These are phyloP conservation scores for Citrus inodora DNA, from an alignment of 345 rosid genomes.

Conservation along the genomic window DNA sequence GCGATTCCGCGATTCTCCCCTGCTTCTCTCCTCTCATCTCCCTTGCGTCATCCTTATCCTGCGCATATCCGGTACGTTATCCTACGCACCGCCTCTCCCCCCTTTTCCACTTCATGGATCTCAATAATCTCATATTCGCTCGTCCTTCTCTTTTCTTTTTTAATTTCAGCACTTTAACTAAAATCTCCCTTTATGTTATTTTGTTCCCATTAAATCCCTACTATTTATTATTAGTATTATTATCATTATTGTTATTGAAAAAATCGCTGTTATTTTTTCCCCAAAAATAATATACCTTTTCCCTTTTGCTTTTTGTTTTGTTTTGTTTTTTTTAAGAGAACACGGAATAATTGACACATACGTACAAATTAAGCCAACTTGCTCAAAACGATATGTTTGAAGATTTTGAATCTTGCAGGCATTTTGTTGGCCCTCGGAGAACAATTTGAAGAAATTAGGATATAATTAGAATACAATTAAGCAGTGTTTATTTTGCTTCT, in stretches of 20 bases:
- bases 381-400: background rate
- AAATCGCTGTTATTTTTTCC: background rate
- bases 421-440: background rate
- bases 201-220: background rate
- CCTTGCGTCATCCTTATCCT: background rate
- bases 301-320: background rate
- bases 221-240: no score
- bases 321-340: background rate
- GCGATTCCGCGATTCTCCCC: background rate
- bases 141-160: no score
- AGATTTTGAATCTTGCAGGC: background rate
- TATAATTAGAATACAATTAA: background rate
- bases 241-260: no score
- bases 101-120: background rate
- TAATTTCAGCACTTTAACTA: background rate
- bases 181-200: background rate
- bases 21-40: no score
- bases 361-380: background rate
- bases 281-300: background rate
- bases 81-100: background rate
- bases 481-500: background rate
- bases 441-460: background rate
- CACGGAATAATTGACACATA: background rate
- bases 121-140: background rate
- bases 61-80: slow-evolving; percentile 12